These are phyloP conservation scores for Diaporthe destruens DNA, from an alignment of 2,329 filamentous ascomycete species.

Conservation along the genomic window DNA sequence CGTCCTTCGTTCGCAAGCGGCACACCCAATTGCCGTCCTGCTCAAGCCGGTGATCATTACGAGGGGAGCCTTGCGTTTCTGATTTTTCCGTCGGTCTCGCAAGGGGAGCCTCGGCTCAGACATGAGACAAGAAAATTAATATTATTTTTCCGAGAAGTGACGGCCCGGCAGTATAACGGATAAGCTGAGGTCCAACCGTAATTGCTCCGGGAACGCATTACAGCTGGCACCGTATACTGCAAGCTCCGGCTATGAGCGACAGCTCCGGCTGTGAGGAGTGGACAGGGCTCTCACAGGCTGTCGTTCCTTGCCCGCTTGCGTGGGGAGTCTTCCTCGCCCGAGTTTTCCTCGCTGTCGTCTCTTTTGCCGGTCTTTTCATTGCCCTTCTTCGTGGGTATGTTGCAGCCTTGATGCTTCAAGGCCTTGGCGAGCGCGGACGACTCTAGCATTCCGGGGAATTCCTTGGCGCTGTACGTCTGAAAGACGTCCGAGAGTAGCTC, in stretches of 20 bases:
- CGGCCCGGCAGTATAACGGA: background rate
- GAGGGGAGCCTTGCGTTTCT: background rate
- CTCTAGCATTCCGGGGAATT: slow-evolving; percentile 86
- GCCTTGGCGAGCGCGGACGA: slow-evolving; percentile 80
- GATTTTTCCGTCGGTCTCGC: background rate
- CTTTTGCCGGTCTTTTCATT: slow-evolving; percentile 70
- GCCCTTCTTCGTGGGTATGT: slow-evolving; percentile 89
- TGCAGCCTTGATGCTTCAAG: slow-evolving; percentile 82
- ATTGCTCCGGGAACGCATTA: background rate
- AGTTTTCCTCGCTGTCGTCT: slow-evolving; percentile 57
- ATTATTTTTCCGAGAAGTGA: background rate
- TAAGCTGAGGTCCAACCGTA: slow-evolving; percentile 12
- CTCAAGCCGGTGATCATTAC: background rate
- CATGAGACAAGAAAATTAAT: slow-evolving; percentile 6
- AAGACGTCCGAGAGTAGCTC: slow-evolving; percentile 74
- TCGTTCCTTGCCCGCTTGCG: slow-evolving; percentile 48
- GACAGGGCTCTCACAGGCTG: slow-evolving; percentile 35
- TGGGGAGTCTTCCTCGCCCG: slow-evolving; percentile 60
- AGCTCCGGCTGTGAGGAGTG: slow-evolving; percentile 7
- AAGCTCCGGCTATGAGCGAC: slow-evolving; percentile 7
- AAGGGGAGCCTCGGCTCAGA: background rate
- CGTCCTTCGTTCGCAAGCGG: background rate
- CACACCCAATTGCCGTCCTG: background rate
- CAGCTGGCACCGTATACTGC: slow-evolving; percentile 16
- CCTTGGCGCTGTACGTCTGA: slow-evolving; percentile 84